phyloP scores from a whole-genome alignment of 345 rosid species.

The Populus simonii region DNA sequence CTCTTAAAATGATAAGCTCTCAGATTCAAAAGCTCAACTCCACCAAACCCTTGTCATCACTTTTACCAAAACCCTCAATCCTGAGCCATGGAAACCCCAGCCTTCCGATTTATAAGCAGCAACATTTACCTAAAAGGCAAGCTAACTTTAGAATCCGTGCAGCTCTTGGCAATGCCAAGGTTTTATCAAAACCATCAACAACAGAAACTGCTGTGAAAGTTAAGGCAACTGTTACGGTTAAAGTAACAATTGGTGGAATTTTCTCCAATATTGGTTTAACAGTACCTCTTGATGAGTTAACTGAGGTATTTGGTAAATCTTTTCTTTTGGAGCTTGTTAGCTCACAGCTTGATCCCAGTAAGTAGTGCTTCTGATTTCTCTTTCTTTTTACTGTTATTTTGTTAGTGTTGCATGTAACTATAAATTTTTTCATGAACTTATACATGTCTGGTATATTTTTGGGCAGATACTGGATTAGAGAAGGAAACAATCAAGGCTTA shows the following conservation, averaged over 20 bases:
- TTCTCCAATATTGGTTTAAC: conserved; percentile 1
- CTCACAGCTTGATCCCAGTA: conserved; percentile 14
- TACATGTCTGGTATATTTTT: no score
- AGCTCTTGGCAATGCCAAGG: background rate
- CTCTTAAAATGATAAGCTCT: conserved; percentile 5
- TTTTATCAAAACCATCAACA: background rate
- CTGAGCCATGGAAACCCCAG: background rate
- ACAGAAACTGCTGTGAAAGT: background rate
- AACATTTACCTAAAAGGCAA: background rate
- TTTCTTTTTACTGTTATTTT: background rate
- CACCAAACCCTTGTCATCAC: background rate
- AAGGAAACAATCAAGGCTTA: conserved; percentile 17
- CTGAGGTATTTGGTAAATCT: conserved; percentile 7
- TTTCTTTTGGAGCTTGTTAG: conserved; percentile 24
- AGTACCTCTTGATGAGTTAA: conserved; percentile 4
- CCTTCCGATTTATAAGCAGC: background rate
- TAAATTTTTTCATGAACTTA: no score
- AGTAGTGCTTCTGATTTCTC: background rate
- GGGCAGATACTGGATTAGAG: conserved; percentile 16
- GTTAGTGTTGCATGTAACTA: no score
- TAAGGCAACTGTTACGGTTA: conserved; percentile 12
- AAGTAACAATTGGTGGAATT: conserved; percentile 17
- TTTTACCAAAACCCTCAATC: background rate
- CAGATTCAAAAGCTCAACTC: conserved; percentile 13
- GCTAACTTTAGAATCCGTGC: background rate